Percentiles rank a stretch among this genome's conserved stretches.
Conservation (phyloP, 345 rosid genomes). For the Lumnitzera littorea region DNA sequence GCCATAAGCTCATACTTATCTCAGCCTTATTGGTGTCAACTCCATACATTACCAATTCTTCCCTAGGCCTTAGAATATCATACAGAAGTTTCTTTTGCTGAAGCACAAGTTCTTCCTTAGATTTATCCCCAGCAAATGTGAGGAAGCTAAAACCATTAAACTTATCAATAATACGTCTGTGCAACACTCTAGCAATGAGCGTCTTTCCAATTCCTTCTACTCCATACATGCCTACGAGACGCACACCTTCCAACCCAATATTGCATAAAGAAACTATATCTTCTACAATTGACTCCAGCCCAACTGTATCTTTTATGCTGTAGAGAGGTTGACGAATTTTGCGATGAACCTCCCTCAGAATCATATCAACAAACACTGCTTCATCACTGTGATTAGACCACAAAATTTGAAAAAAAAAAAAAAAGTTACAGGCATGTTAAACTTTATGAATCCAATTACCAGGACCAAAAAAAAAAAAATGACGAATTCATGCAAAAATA, state of each 20-base stretch:
- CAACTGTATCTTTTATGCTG: background rate
- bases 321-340: background rate
- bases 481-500: too few species aligned
- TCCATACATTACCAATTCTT: background rate
- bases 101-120: background rate
- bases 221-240: slow-evolving; percentile 5
- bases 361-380: slow-evolving; percentile 2
- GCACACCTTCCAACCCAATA: background rate
- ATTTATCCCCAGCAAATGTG: background rate
- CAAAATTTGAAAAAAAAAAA: too few species aligned
- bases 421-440: too few species aligned
- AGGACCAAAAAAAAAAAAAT: too few species aligned
- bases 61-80: background rate
- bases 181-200: slow-evolving; percentile 2
- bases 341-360: background rate
- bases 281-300: background rate
- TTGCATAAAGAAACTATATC: background rate
- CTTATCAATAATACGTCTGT: background rate
- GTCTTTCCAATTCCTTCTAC: slow-evolving; percentile 11
- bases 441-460: too few species aligned
- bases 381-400: slow-evolving; percentile 4
- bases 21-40: background rate
- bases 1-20: background rate
- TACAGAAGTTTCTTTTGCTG: slow-evolving; percentile 9
- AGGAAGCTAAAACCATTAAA: slow-evolving; percentile 13